Evolutionary conservation across 2,329 filamentous ascomycete genomes (phyloP).

Genomic region (Trichoderma sp.): DNA sequence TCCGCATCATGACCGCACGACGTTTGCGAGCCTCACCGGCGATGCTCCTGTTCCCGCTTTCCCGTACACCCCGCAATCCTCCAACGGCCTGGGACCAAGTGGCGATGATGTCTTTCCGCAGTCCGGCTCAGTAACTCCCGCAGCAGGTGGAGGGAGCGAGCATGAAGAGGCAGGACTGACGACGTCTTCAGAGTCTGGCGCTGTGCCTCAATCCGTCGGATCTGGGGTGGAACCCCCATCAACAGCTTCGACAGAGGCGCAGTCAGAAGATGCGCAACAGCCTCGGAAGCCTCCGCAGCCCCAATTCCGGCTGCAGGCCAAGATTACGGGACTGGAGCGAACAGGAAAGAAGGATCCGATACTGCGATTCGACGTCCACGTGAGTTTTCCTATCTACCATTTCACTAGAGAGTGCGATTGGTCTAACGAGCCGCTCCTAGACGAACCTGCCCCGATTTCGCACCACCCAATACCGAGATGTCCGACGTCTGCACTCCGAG

Average conservation of each 20-base stretch:
- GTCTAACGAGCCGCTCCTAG: constrained; percentile 44
- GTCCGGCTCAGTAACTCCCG: constrained; percentile 47
- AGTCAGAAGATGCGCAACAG: constrained; percentile 39
- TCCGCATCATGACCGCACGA: constrained; percentile 44
- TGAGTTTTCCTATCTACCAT: constrained; percentile 42
- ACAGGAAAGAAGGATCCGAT: constrained; percentile 95
- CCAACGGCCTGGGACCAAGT: constrained; percentile 42
- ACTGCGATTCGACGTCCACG: constrained; percentile 92
- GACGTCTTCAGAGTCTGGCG: constrained; percentile 20
- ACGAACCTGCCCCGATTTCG: constrained; percentile 98
- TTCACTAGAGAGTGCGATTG: neutral
- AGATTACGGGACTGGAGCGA: constrained; percentile 89
- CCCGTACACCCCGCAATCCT: constrained; percentile 42
- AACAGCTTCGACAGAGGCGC: constrained; percentile 23
- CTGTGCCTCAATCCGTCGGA: constrained; percentile 20
- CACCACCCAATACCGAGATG: constrained; percentile 96
- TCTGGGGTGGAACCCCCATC: constrained; percentile 31
- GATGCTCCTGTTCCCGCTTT: constrained; percentile 44
- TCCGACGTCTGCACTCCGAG: constrained; percentile 90
- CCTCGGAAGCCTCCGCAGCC: constrained; percentile 60
- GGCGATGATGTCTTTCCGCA: constrained; percentile 42
- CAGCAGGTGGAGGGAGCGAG: constrained; percentile 43
- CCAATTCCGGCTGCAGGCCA: constrained; percentile 83
- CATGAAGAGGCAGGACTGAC: constrained; percentile 33
- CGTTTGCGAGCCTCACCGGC: constrained; percentile 41